Base-by-base conservation (phyloP, 2,329 filamentous ascomycete species). In the Alternaria sp. region DNA sequence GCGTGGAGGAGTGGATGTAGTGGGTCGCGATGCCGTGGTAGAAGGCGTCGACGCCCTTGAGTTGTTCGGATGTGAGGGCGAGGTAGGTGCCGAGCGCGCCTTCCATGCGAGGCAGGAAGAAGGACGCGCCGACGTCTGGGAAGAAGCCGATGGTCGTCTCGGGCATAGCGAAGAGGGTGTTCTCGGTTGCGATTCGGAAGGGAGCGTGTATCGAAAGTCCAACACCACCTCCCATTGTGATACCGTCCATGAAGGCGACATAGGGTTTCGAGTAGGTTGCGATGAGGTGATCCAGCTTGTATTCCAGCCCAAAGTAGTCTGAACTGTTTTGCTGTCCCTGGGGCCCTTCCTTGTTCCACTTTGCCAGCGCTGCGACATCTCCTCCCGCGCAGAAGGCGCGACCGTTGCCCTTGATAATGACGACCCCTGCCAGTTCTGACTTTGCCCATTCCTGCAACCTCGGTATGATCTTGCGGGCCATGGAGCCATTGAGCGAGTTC, bases 61-160 rank as follows among this genome's bases (percentile, higher is more conserved):
- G 83, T 67, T 89, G 88, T 76, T 95, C 91, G 76, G 93, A 96
- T 8, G 96, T 99, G 67, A 99, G 85, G 19, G 93, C 96, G 46
- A 99, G 89, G 81, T 98, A 99, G 19, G 92, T 97, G 61, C 96
- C 96, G 59, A 97, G 82, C 62, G 89, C 85, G 54, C 96, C 96
- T 73, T 96, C 89, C 85, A 99, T 89, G 67, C 93, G 88, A 15
- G 96, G 93, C 57, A 99, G 85, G 86, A 98, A 98, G 85, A 98
- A 99, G 11, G 93, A 96, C 30, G 91, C 96, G 65, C 96, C 96
- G 52, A 99, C 96, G 76, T 99, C 96, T 7, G 96, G 96, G 86
- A 99, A 99, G 86, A 98, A 97, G 43, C 96, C 96, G 76, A 99
- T 99, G 9, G 89, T 97, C 5, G 96, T 99, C 83, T 99, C 96